Evolutionary conservation across 2,329 filamentous ascomycete genomes (phyloP).

Genomic region (Elsinoe necatrix): DNA sequence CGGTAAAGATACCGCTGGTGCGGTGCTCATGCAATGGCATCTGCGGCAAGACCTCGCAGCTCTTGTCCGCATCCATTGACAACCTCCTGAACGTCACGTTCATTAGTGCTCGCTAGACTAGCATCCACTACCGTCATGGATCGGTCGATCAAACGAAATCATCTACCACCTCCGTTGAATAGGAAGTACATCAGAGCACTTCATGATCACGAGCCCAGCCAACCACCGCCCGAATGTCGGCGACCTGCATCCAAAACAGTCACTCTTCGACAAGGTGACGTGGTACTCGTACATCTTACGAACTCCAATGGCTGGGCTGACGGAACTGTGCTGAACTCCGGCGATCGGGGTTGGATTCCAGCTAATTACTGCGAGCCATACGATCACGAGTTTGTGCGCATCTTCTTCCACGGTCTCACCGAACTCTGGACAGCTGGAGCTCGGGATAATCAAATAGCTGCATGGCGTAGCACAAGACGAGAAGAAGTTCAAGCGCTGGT

Average conservation of each 20-base stretch:
- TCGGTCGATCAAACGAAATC: not conserved
- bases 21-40: not conserved
- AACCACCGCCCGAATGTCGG: conserved; percentile 67
- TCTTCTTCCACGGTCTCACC: conserved; percentile 73
- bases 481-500: conserved; percentile 93
- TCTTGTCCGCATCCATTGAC: not conserved
- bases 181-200: conserved; percentile 93
- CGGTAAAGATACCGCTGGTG: not conserved
- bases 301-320: conserved; percentile 99
- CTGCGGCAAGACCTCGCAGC: not conserved
- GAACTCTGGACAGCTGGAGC: conserved; percentile 90
- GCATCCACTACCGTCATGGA: not conserved
- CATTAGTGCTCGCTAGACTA: not conserved
- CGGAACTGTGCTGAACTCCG: conserved; percentile 77
- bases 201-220: conserved; percentile 79
- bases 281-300: conserved; percentile 89
- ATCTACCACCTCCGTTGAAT: conserved; percentile 52
- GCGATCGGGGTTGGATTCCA: conserved; percentile 86
- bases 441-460: conserved; percentile 55
- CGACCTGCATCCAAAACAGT: conserved; percentile 58
- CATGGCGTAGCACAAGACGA: conserved; percentile 75
- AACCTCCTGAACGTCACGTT: not conserved
- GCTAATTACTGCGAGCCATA: conserved; percentile 98
- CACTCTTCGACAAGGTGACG: conserved; percentile 79
- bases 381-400: conserved; percentile 78